These are phyloP conservation scores for Hypericum androsaemum DNA, from an alignment of 345 rosid species.

Conservation along the genomic window DNA sequence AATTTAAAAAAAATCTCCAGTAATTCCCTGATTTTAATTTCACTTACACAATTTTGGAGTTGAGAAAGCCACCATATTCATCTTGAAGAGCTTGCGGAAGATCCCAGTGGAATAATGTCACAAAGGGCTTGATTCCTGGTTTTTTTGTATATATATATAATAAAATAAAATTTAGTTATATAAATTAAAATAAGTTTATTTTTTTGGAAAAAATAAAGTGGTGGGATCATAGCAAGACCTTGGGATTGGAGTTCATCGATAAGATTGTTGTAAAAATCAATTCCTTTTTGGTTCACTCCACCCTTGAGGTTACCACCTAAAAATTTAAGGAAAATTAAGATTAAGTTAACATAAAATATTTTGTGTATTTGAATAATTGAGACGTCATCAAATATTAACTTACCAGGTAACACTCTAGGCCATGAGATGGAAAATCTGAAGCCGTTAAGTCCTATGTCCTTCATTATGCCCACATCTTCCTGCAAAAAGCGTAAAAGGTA, in stretches of 20 bases:
- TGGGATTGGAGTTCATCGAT: neutral
- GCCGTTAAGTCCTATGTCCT: neutral
- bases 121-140: neutral
- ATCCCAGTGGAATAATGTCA: constrained; percentile 1
- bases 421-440: constrained; percentile 1
- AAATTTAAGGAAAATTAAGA: no score
- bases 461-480: constrained; percentile 1
- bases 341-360: no score
- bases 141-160: neutral
- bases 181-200: no score
- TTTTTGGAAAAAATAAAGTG: no score
- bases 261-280: constrained; percentile 4
- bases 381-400: neutral
- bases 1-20: no score
- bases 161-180: neutral
- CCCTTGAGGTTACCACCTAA: neutral
- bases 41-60: neutral
- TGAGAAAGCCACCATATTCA: constrained; percentile 1
- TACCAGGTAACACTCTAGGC: neutral
- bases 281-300: neutral
- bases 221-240: neutral
- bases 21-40: no score
- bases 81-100: constrained; percentile 5
- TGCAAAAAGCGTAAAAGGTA: neutral
- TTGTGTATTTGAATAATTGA: no score